Evolutionary conservation across 108 stramenopile genomes (phyloP).

Genomic region (Skeletonema costatum): DNA sequence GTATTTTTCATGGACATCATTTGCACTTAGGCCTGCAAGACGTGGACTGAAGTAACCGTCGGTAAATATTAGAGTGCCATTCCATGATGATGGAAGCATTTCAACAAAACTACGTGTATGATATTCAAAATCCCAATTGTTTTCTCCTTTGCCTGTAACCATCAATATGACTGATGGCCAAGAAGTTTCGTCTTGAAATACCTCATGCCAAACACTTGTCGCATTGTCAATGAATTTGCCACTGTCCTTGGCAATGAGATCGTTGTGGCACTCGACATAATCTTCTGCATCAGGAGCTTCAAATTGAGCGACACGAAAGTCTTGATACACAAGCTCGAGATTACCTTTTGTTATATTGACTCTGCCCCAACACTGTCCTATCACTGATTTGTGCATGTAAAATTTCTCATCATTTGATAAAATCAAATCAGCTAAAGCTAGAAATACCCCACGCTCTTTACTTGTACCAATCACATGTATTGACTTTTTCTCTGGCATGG

Average conservation of each 20-base stretch:
- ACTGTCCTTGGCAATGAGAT: constrained; percentile 28
- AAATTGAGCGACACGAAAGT: constrained; percentile 30
- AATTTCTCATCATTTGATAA: constrained; percentile 23
- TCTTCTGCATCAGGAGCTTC: constrained; percentile 6
- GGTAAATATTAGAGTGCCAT: constrained; percentile 24
- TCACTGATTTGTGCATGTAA: background rate
- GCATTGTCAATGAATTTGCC: constrained; percentile 40
- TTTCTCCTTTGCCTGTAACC: constrained; percentile 12
- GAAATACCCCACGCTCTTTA: constrained; percentile 40
- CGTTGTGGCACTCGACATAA: constrained; percentile 39
- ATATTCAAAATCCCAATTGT: constrained; percentile 30
- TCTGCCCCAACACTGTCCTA: constrained; percentile 48
- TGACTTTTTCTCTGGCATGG: constrained; percentile 21
- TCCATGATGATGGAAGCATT: constrained; percentile 21
- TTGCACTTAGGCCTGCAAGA: constrained; percentile 5
- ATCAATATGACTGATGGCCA: constrained; percentile 41
- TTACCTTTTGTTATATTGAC: constrained; percentile 31
- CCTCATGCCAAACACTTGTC: constrained; percentile 37
- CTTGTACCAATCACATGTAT: constrained; percentile 43
- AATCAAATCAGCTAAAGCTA: constrained; percentile 32
- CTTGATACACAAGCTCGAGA: constrained; percentile 37
- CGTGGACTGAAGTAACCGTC: constrained; percentile 26
- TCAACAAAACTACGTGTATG: constrained; percentile 19
- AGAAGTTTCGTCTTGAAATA: constrained; percentile 21
- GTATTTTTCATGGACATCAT: background rate